A percentile compares a stretch with the other conserved stretches of the same genome.
Conservation (phyloP, 2,329 filamentous ascomycete genomes). For the Aureobasidium mangrovei region DNA sequence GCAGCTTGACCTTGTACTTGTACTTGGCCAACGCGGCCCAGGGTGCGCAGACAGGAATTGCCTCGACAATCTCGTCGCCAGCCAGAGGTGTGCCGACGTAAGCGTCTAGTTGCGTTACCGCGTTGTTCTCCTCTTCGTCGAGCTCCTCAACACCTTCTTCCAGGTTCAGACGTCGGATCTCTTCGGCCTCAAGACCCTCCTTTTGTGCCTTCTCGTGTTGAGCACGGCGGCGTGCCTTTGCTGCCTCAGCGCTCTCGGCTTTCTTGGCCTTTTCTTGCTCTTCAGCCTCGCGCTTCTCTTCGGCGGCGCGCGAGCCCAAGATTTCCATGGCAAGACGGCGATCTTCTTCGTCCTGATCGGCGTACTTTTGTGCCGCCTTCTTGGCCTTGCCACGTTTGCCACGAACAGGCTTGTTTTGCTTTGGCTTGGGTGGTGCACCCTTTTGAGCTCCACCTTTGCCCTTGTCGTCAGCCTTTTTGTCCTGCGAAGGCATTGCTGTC, state of each 20-base stretch:
- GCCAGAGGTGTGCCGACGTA: slow-evolving; percentile 69
- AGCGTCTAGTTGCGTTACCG: slow-evolving; percentile 53
- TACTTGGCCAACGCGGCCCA: slow-evolving; percentile 57
- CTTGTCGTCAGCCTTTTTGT: slow-evolving; percentile 23
- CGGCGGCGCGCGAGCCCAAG: slow-evolving; percentile 66
- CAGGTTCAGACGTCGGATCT: slow-evolving; percentile 50
- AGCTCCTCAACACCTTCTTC: slow-evolving; percentile 43
- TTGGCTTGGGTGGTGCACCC: slow-evolving; percentile 18
- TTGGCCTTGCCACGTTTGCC: slow-evolving; percentile 78
- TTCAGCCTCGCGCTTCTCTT: slow-evolving; percentile 60
- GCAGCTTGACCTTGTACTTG: slow-evolving; percentile 93
- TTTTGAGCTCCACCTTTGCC: slow-evolving; percentile 17
- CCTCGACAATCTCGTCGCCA: slow-evolving; percentile 71
- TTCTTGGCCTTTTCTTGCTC: slow-evolving; percentile 50
- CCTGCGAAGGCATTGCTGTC: slow-evolving; percentile 16
- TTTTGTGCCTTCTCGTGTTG: slow-evolving; percentile 73
- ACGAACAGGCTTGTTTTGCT: slow-evolving; percentile 37
- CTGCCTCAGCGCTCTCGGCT: slow-evolving; percentile 55
- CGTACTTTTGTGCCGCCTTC: slow-evolving; percentile 83
- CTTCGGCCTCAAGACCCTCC: slow-evolving; percentile 68
- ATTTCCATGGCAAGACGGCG: slow-evolving; percentile 72
- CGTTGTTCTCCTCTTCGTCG: slow-evolving; percentile 28
- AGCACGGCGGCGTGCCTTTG: slow-evolving; percentile 62
- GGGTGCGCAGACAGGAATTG: slow-evolving; percentile 54
- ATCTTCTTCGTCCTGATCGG: slow-evolving; percentile 89